Base-by-base conservation (phyloP, 169 alveolate genomes). In the Eimeria necatrix region DNA sequence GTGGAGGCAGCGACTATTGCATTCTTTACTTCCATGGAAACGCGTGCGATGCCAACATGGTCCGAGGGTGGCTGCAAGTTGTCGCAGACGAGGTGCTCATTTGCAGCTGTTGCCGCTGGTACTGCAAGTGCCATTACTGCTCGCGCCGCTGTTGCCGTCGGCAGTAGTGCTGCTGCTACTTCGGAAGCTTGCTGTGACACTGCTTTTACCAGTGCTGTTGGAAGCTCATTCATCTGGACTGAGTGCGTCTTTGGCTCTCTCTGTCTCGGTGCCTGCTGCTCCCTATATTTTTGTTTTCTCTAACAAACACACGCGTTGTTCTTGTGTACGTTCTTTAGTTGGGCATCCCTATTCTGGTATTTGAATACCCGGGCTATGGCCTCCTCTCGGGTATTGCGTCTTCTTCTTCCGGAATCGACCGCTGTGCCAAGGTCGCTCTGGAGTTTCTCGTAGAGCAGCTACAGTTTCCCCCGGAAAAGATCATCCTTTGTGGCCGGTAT, bases 1-100 rank as follows among this genome's bases (percentile, higher is more conserved):
- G 49, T 3, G 32, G 51, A 4, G 85, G 85, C 41, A 87, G 80
- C 46, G 94, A 70, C 26, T 89, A 68, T 26, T 89, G 94, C 88
- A 71, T 89, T 24, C 87, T 89, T n/a, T 89, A 71, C 61, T 89
- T 73, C 88, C 94, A 71, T 49, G 94, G 94, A 70, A 89, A 71
- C 48, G 94, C 94, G 18, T 89, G 94, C 88, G 94, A 89, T 61
- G 94, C 94, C 7, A 89, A 89, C 48, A 73, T 73, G 94, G 80
- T 89, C 59, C 41, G 94, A 24, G 94, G 86, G 6, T 89, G 94
- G 94, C 78, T 89, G 61, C 94, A 89, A 59, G 60, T 73, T 20
- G 80, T 89, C 10, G 94, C 94, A 3, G 94, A 89, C 53, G 94
- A 89, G 93, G 93, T 64, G 49, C 14, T 26, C 52, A 6, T 26